Percentiles rank a stretch among this genome's conserved stretches.
Evolutionary conservation across 2,329 filamentous ascomycete species (phyloP).

Genomic region (Neopestalotiopsis clavispora): DNA sequence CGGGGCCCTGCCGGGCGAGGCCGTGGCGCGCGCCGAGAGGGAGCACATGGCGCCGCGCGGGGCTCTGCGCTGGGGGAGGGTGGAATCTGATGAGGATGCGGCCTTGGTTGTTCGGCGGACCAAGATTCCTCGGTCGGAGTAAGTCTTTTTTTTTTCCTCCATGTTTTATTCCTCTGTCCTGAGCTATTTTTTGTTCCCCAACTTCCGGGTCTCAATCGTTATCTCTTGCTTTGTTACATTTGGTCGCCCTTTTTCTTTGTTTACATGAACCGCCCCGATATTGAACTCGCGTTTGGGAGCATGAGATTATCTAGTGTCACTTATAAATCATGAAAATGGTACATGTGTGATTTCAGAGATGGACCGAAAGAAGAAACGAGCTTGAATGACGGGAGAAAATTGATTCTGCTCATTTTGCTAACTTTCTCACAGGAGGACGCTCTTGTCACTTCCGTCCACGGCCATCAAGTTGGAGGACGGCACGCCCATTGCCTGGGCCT

Average conservation of each 20-base stretch:
- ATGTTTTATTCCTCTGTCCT: not conserved
- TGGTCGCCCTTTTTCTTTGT: too few species aligned
- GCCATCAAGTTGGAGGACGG: slow-evolving; percentile 51
- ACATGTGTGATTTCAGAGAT: too few species aligned
- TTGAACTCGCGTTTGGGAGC: too few species aligned
- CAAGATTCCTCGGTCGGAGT: slow-evolving; percentile 59
- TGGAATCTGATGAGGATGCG: slow-evolving; percentile 56
- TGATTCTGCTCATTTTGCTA: too few species aligned
- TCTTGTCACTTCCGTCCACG: slow-evolving; percentile 50
- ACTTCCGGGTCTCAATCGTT: too few species aligned
- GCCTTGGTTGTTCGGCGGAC: slow-evolving; percentile 59
- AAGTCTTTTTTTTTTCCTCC: slow-evolving; percentile 28
- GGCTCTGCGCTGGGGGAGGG: slow-evolving; percentile 60
- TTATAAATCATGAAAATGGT: too few species aligned
- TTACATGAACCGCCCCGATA: too few species aligned
- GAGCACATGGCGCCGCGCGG: slow-evolving; percentile 43
- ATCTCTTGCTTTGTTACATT: too few species aligned
- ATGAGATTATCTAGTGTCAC: too few species aligned
- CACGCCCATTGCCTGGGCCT: slow-evolving; percentile 67
- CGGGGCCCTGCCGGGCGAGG: slow-evolving; percentile 46
- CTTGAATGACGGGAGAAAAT: too few species aligned
- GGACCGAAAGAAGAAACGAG: too few species aligned
- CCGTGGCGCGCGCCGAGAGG: slow-evolving; percentile 16
- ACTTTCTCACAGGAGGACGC: slow-evolving; percentile 39
- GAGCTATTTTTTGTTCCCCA: too few species aligned